Conservation (phyloP, 73 alveolate genomes). For the Paraurostyla sp. region DNA sequence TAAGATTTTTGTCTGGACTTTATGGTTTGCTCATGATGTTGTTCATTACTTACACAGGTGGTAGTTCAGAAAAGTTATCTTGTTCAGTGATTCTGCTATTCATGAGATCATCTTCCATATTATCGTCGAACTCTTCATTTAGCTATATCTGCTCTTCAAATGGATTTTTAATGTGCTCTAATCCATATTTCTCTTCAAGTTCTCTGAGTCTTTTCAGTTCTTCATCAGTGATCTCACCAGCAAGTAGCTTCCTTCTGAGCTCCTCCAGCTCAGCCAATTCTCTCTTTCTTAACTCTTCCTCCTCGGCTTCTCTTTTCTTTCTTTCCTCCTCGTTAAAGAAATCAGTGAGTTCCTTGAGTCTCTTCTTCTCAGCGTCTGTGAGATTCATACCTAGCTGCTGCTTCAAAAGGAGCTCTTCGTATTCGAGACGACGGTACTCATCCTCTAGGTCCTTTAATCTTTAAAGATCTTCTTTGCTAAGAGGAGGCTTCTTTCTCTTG, state of each 20-base stretch:
- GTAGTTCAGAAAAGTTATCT: constrained; percentile 35
- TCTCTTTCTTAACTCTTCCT: too few relatives aligned
- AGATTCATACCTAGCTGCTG: background rate
- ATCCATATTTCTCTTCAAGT: constrained; percentile 7
- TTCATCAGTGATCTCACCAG: constrained; percentile 24
- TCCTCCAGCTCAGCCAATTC: constrained; percentile 34
- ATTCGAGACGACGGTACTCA: background rate
- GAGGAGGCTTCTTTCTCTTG: constrained; percentile 40
- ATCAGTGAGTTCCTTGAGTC: background rate
- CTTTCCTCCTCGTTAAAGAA: background rate
- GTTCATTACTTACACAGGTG: constrained; percentile 36
- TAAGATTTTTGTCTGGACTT: background rate
- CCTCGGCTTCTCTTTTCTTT: too few relatives aligned
- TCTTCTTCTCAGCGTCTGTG: background rate
- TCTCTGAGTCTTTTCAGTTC: constrained; percentile 48
- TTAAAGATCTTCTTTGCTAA: constrained; percentile 16
- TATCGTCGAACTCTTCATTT: background rate
- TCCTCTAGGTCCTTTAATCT: background rate
- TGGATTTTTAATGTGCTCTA: background rate
- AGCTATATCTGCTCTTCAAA: background rate
- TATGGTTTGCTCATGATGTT: background rate
- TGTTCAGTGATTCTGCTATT: background rate
- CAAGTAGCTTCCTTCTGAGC: background rate
- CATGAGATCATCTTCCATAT: background rate
- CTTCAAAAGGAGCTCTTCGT: background rate